Evolutionary conservation across 2,329 filamentous ascomycete species (phyloP), one percentile per base, ranked within the genome.

Genomic region (Xylaria sp.): DNA sequence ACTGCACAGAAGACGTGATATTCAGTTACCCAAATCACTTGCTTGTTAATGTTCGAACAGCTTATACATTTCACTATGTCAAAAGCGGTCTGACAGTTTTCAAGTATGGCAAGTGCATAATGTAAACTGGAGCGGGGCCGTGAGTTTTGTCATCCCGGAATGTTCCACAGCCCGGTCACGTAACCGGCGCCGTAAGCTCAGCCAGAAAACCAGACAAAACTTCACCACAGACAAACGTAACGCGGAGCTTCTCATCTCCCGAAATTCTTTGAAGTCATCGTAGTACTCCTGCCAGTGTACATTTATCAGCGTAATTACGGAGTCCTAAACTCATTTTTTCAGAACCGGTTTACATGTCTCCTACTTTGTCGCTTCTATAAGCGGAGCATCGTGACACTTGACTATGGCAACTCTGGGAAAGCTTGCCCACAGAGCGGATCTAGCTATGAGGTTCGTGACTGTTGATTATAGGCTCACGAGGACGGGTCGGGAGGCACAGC

Each of bases 141-240:
- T 37, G 52, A 44, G 25, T 20, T 69, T 69, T 60, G 67, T 66
- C 59, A 56, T 15, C 25, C 12, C 37, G 56, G 59, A 20, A 12
- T 6, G 23, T 51, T n/a, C 57, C 12, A 3, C n/a, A 1, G 12
- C 9, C 50, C 50, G 56, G 12, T 69, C 66, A 69, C 66, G 55
- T 65, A 55, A 68, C 41, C 39, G 51, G 55, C 9, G 48, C 56
- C 37, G 56, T 41, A 44, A 56, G 55, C 55, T 58, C 37, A 25
- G 1, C 13, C 20, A 7, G 18, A 20, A 20, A 28, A 25, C 37
- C 37, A 37, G 28, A 20, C 34, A 10, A 37, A 54, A 34, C 10
- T 1, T 54, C 51, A 8, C 6, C 25, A 28, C 23, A 7, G 23
- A 12, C n/a, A 25, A 15, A 46, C 51, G 23, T 46, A 37, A 58